Conservation (phyloP, 495 filamentous ascomycete species). For the Aspergillus haitiensis region DNA sequence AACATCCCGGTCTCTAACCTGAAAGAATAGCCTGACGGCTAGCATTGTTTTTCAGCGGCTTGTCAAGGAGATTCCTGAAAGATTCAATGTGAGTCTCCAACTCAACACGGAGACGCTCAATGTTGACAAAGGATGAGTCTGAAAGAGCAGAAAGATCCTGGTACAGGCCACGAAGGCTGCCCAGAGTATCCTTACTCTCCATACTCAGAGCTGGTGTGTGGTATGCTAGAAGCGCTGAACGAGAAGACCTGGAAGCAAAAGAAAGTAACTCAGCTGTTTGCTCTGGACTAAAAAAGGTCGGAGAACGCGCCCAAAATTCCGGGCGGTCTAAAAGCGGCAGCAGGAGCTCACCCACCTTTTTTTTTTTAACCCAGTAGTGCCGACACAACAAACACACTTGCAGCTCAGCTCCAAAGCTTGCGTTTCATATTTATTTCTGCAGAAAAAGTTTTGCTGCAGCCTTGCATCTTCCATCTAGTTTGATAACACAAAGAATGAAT, state of each 20-base stretch:
- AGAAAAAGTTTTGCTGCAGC: too few species aligned
- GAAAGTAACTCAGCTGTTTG: conserved; percentile 31
- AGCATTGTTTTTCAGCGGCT: conserved; percentile 65
- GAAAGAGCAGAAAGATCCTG: conserved; percentile 71
- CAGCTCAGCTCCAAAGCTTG: conserved; percentile 1
- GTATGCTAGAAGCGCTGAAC: conserved; percentile 27
- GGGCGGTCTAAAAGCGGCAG: conserved; percentile 29
- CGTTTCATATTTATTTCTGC: too few species aligned
- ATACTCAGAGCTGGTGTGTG: conserved; percentile 41
- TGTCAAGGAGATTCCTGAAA: conserved; percentile 76
- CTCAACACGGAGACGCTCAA: conserved; percentile 63
- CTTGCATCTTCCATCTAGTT: too few species aligned
- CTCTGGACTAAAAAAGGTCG: conserved; percentile 33
- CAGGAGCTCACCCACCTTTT: conserved; percentile 10
- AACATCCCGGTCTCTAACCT: conserved; percentile 36
- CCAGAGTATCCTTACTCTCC: conserved; percentile 64
- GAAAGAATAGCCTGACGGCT: conserved; percentile 62
- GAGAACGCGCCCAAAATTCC: conserved; percentile 47
- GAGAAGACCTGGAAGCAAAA: conserved; percentile 23
- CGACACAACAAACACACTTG: conserved; percentile 13
- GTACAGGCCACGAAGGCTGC: conserved; percentile 72
- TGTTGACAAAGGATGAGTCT: conserved; percentile 58
- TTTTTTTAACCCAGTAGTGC: conserved; percentile 11
- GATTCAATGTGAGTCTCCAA: conserved; percentile 68
- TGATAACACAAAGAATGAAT: not conserved